Evolutionary conservation across 495 filamentous ascomycete species (phyloP).

Genomic region (Xylaria grammica): DNA sequence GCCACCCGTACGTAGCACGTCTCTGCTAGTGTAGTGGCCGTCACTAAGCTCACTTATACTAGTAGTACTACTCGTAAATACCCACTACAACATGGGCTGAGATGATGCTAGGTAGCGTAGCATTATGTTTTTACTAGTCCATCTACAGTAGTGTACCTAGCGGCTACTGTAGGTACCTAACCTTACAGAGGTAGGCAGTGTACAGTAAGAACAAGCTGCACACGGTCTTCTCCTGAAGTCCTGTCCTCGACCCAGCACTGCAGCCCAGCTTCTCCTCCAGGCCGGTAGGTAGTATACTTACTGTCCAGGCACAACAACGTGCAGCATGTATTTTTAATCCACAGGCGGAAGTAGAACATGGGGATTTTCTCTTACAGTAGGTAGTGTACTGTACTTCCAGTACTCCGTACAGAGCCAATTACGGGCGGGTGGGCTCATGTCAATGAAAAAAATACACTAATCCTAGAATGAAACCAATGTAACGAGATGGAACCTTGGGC

Average conservation of each 20-base stretch:
- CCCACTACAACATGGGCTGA: not conserved
- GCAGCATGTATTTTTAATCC: constrained; percentile 21
- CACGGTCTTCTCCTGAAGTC: not conserved
- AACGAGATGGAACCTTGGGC: constrained; percentile 2
- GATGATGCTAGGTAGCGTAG: not conserved
- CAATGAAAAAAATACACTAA: not conserved
- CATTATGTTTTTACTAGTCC: too few species aligned
- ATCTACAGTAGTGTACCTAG: too few species aligned
- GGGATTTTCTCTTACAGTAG: too few species aligned
- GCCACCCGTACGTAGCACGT: too few species aligned
- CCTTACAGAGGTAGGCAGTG: too few species aligned
- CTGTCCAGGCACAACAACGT: constrained; percentile 1
- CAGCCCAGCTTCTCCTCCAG: too few species aligned
- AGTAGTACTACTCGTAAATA: too few species aligned
- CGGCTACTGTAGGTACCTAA: too few species aligned
- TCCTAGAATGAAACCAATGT: not conserved
- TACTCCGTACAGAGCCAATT: not conserved
- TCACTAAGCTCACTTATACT: not conserved
- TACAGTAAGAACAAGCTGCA: too few species aligned
- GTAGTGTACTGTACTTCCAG: not conserved
- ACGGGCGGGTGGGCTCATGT: constrained; percentile 3
- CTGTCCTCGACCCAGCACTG: constrained; percentile 5
- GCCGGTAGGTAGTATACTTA: too few species aligned
- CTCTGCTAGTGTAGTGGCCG: not conserved
- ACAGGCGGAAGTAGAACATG: not conserved